A percentile compares a stretch with the other conserved stretches of the same genome.
These are phyloP conservation scores for Umbelopsis sp. DNA, from an alignment of 192 early-diverging fungal genomes.

Conservation along the genomic window DNA sequence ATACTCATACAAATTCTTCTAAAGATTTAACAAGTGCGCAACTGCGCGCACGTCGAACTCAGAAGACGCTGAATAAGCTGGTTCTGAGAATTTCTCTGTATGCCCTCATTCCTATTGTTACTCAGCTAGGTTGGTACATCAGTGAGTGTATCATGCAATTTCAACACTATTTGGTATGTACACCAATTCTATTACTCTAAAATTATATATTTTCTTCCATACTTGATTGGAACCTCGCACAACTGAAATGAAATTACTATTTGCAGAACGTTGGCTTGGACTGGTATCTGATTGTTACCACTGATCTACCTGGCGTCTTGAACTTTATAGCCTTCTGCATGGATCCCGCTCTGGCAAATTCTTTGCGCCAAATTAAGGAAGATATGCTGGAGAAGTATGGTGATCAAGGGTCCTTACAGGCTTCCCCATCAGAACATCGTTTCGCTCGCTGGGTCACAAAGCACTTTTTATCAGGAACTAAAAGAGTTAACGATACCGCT, in stretches of 20 bases:
- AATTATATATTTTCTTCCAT: neutral
- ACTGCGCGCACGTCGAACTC: neutral
- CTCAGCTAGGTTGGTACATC: conserved; percentile 12
- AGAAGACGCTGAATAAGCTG: conserved; percentile 15
- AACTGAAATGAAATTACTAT: too few relatives aligned
- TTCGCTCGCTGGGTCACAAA: neutral
- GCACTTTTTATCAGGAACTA: neutral
- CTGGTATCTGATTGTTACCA: conserved; percentile 8
- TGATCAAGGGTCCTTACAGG: neutral
- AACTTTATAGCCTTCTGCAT: conserved; percentile 16
- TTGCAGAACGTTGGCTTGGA: neutral
- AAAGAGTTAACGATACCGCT: neutral
- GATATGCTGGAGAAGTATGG: conserved; percentile 16
- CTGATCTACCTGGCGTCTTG: conserved; percentile 19
- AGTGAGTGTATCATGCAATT: conserved; percentile 18
- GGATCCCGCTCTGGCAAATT: conserved; percentile 19
- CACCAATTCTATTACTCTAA: too few relatives aligned
- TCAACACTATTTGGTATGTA: conserved; percentile 14
- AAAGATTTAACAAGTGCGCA: neutral
- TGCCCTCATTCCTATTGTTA: conserved; percentile 22
- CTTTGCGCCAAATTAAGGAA: neutral
- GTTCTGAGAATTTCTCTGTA: conserved; percentile 21
- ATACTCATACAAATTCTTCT: neutral
- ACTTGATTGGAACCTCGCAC: too few relatives aligned
- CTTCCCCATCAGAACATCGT: neutral